Percentiles rank a stretch among this genome's conserved stretches.
phyloP scores from a whole-genome alignment of 345 rosid genomes.

The Salix suchowensis region DNA sequence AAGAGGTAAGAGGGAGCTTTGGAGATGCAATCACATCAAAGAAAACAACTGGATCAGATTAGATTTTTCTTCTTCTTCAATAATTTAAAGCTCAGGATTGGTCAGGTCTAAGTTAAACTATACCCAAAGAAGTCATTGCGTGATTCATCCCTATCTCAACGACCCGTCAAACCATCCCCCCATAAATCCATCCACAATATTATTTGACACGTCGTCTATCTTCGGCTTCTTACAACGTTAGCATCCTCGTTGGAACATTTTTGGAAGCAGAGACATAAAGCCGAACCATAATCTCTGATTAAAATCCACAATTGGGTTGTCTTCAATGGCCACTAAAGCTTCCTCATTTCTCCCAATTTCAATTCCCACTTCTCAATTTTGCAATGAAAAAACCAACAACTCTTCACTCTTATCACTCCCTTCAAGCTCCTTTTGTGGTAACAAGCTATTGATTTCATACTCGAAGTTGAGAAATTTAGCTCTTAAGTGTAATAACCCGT shows the following conservation, averaged over 20 bases:
- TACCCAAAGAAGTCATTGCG: too few relatives aligned
- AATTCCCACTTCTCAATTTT: conserved; percentile 28
- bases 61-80: too few relatives aligned
- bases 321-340: conserved; percentile 49
- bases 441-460: conserved; percentile 33
- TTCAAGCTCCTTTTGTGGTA: conserved; percentile 39
- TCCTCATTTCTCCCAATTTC: conserved; percentile 43
- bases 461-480: conserved; percentile 28
- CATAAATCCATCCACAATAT: neutral
- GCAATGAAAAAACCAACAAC: conserved; percentile 5
- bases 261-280: neutral
- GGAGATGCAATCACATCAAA: too few relatives aligned
- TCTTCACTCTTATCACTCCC: conserved; percentile 24
- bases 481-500: conserved; percentile 25
- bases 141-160: neutral
- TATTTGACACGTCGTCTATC: neutral
- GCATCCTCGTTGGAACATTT: neutral
- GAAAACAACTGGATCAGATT: too few relatives aligned
- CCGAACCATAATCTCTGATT: neutral
- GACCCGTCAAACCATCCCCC: neutral
- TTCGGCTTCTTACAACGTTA: neutral
- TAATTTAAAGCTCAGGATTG: too few relatives aligned
- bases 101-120: too few relatives aligned
- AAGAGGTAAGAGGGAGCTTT: too few relatives aligned
- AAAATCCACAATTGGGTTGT: neutral